Evolutionary conservation across 1,284 basidiomycete species (phyloP).

Genomic region (Rhizopogon parksii): DNA sequence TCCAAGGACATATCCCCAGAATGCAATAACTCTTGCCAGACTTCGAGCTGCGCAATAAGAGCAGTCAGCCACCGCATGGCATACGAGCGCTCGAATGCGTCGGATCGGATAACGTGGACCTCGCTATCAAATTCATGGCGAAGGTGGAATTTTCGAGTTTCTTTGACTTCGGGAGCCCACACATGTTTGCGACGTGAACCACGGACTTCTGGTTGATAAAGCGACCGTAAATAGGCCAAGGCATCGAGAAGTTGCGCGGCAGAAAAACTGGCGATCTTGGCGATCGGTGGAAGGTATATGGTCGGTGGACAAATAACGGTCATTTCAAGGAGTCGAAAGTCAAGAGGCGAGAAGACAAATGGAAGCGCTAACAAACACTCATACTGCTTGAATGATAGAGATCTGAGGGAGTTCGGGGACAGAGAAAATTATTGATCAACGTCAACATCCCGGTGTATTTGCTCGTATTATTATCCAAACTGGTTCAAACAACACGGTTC

Average conservation of each 20-base stretch:
- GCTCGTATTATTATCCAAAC: not conserved
- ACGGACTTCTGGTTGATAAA: slow-evolving; percentile 33
- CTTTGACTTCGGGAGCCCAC: not conserved
- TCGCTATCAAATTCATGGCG: slow-evolving; percentile 1
- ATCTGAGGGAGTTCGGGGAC: too few species aligned
- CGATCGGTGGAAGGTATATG: slow-evolving; percentile 21
- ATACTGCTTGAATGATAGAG: not conserved
- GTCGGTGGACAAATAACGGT: slow-evolving; percentile 15
- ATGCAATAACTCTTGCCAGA: slow-evolving; percentile 14
- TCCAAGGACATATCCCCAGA: slow-evolving; percentile 12
- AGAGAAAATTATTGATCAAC: not conserved
- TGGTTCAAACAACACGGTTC: not conserved
- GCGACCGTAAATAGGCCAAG: slow-evolving; percentile 21
- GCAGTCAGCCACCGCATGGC: slow-evolving; percentile 66
- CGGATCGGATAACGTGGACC: slow-evolving; percentile 31
- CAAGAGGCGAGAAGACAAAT: not conserved
- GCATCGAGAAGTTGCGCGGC: slow-evolving; percentile 16
- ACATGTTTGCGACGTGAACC: slow-evolving; percentile 23
- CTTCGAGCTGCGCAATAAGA: slow-evolving; percentile 37
- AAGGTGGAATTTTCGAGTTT: not conserved
- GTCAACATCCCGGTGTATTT: too few species aligned
- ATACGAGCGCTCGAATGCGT: slow-evolving; percentile 63
- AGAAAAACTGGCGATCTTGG: slow-evolving; percentile 17
- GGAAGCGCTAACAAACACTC: not conserved
- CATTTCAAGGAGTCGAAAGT: not conserved